phyloP scores from a whole-genome alignment of 257 asterid genomes.

The Solanum appendiculatum region DNA sequence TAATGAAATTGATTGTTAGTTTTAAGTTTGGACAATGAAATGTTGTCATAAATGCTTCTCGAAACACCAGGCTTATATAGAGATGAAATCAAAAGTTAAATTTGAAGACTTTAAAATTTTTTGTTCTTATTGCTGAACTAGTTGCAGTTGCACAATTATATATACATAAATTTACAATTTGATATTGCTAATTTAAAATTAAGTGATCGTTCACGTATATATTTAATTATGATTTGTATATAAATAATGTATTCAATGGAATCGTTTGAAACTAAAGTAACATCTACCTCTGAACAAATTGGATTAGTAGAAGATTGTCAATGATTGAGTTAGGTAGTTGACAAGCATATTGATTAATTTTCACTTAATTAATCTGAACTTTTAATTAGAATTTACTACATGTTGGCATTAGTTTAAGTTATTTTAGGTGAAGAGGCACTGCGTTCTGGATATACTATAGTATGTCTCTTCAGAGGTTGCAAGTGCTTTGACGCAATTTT shows the following conservation, averaged over 20 bases:
- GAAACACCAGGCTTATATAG: no score
- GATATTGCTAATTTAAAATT: neutral
- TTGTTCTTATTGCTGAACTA: neutral
- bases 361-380: neutral
- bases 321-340: constrained; percentile 1
- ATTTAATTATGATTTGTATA: neutral
- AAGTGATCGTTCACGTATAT: no score
- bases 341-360: neutral
- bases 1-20: neutral
- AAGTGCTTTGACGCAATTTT: neutral
- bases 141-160: neutral
- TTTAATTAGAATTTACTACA: neutral
- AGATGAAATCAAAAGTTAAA: neutral
- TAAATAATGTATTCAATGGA: neutral
- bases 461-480: neutral
- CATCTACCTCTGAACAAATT: neutral
- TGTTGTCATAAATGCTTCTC: neutral
- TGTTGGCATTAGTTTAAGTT: neutral
- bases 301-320: neutral
- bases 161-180: neutral
- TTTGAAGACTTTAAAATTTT: neutral
- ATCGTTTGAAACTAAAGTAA: neutral
- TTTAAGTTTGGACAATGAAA: neutral
- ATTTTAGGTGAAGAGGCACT: neutral
- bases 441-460: neutral